phyloP scores from a whole-genome alignment of 2,329 filamentous ascomycete genomes.

The Huntiella decipiens region DNA sequence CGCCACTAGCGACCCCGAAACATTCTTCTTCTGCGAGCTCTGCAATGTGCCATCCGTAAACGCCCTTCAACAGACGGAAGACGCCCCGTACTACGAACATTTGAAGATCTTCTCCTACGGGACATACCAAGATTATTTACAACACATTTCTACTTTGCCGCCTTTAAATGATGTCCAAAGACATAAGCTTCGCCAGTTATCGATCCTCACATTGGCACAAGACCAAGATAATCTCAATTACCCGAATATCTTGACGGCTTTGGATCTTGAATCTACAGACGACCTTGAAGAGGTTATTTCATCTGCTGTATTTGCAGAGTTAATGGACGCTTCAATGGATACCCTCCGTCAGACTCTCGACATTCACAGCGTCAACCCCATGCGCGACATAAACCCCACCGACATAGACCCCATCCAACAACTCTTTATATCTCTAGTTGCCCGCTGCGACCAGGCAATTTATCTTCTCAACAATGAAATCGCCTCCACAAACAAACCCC shows the following conservation, averaged over 20 bases:
- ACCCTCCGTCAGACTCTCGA: slow-evolving; percentile 55
- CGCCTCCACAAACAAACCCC: too few relatives aligned
- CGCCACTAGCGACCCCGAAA: slow-evolving; percentile 76
- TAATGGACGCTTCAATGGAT: slow-evolving; percentile 69
- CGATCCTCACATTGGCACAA: slow-evolving; percentile 62
- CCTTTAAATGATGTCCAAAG: slow-evolving; percentile 51
- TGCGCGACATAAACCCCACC: slow-evolving; percentile 66
- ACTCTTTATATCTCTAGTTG: slow-evolving; percentile 55
- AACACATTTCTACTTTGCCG: slow-evolving; percentile 38
- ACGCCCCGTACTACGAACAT: slow-evolving; percentile 42
- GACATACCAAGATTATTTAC: slow-evolving; percentile 57
- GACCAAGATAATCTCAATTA: slow-evolving; percentile 55
- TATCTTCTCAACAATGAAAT: too few relatives aligned
- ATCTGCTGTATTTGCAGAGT: slow-evolving; percentile 66
- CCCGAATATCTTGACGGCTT: slow-evolving; percentile 40
- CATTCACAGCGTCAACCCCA: slow-evolving; percentile 62
- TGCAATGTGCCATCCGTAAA: slow-evolving; percentile 65
- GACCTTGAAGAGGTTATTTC: slow-evolving; percentile 77
- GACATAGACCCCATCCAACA: slow-evolving; percentile 49
- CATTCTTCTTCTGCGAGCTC: slow-evolving; percentile 89
- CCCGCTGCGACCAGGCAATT: slow-evolving; percentile 49
- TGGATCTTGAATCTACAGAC: slow-evolving; percentile 46
- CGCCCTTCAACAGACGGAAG: slow-evolving; percentile 34
- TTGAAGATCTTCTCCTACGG: slow-evolving; percentile 87
- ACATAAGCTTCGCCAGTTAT: slow-evolving; percentile 78